phyloP scores from a whole-genome alignment of 139 green algal species.

The Marvania coccoides region DNA sequence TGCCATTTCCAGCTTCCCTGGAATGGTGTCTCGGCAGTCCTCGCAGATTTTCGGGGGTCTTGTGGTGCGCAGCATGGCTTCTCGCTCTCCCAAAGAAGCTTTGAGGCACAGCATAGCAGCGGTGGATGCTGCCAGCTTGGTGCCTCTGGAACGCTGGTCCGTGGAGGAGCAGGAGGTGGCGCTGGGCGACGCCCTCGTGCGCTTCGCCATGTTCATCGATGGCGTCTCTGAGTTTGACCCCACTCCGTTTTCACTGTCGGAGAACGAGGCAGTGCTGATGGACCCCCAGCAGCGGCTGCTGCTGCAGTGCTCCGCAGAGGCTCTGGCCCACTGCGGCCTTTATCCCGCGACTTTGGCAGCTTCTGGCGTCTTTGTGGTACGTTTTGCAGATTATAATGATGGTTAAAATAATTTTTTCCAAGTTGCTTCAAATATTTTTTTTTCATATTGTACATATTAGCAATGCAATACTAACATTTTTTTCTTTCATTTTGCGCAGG shows the following conservation, averaged over 20 bases:
- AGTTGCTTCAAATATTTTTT: background rate
- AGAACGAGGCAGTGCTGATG: slow-evolving; percentile 67
- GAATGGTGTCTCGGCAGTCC: background rate
- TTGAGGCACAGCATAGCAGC: slow-evolving; percentile 4
- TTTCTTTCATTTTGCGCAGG: background rate
- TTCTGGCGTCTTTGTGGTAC: slow-evolving; percentile 4
- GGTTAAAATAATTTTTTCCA: background rate
- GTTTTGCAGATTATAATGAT: background rate
- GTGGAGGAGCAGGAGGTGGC: slow-evolving; percentile 9
- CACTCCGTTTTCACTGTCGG: slow-evolving; percentile 52
- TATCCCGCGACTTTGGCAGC: background rate
- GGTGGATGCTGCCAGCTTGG: slow-evolving; percentile 14
- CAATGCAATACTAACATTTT: background rate
- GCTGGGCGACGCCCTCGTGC: slow-evolving; percentile 12
- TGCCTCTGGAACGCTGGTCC: slow-evolving; percentile 29
- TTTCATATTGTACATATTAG: background rate
- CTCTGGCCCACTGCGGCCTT: slow-evolving; percentile 8
- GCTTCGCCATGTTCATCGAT: slow-evolving; percentile 43
- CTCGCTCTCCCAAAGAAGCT: slow-evolving; percentile 4
- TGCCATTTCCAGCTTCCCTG: background rate
- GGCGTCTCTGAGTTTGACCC: slow-evolving; percentile 64
- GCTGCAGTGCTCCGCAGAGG: slow-evolving; percentile 43
- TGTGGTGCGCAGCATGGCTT: background rate
- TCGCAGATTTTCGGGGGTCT: background rate
- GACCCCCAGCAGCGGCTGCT: slow-evolving; percentile 83